Evolutionary conservation across 2,329 filamentous ascomycete species (phyloP), one percentile per base, ranked within the genome.

Genomic region (Coniella vitis): DNA sequence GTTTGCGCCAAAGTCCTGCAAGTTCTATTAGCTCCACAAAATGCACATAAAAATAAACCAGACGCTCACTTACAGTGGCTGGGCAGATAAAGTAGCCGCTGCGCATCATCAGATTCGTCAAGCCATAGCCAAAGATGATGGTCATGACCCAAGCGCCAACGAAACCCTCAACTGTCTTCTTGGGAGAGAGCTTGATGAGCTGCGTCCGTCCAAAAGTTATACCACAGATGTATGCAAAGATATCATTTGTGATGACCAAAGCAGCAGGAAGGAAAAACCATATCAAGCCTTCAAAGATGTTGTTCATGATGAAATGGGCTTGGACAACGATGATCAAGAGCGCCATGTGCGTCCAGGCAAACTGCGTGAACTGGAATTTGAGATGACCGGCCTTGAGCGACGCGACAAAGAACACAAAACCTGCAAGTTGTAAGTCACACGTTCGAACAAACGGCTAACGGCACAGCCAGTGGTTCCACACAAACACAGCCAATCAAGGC

Each of bases 221-320:
- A 53, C 93, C 93, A 66, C 90, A 96, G 54, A 98, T 83, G 66
- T 98, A 98, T 60, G 93, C 93, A 61, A 94, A 97, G 56, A 98
- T 98, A 65, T 98, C 93, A 68, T 98, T 98, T 55, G 88, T 96
- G 64, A 98, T 95, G 65, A 98, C 93, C 59, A 98, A 79, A 46
- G 89, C 85, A 7, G 89, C 90, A 7, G 93, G 93, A 38, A 98
- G 72, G 78, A 97, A 96, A 76, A 98, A 97, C 93, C 93, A 98
- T 65, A 98, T 95, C 87, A 98, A 90, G 71, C 93, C 93, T 71
- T 98, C 93, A 60, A 98, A 94, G 57, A 98, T 86, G 69, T 98
- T 98, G 78, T 98, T 98, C 88, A 98, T 97, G 71, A 97, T 89
- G 67, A 98, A 98, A 67, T 98, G 93, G 13, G 93, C 90, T 69